Percentiles rank a stretch among this genome's conserved stretches.
Conservation (phyloP, 2,329 filamentous ascomycete genomes). For the Trichoderma atroviride region DNA sequence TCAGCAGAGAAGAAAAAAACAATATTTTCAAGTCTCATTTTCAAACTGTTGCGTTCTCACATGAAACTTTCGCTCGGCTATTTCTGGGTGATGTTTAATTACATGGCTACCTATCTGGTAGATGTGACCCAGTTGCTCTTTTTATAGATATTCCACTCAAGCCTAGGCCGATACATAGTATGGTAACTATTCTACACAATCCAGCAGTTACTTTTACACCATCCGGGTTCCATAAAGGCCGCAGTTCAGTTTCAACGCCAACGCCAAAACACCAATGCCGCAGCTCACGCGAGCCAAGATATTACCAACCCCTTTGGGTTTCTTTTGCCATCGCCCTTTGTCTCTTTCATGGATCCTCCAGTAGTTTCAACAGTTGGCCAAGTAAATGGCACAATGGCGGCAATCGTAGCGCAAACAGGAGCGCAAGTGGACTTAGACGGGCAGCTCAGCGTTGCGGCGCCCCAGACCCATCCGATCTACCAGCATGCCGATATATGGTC, state of each 20-base stretch:
- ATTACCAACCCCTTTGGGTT: background rate
- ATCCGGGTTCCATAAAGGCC: background rate
- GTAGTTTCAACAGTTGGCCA: background rate
- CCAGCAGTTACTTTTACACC: slow-evolving; percentile 9
- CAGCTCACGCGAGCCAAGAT: background rate
- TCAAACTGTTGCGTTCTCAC: slow-evolving; percentile 32
- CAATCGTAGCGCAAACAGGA: background rate
- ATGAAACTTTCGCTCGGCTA: background rate
- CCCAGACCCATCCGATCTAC: slow-evolving; percentile 72
- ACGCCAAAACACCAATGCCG: slow-evolving; percentile 15
- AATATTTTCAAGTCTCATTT: slow-evolving; percentile 1
- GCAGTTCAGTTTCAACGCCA: slow-evolving; percentile 21
- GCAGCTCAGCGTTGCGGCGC: slow-evolving; percentile 74
- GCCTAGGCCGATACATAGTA: slow-evolving; percentile 2
- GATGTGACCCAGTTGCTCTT: background rate
- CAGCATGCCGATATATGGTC: slow-evolving; percentile 77
- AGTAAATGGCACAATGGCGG: background rate
- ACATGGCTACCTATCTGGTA: background rate
- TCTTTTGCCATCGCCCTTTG: background rate
- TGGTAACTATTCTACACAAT: slow-evolving; percentile 3
- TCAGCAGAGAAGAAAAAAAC: background rate
- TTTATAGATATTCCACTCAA: background rate
- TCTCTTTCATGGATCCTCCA: background rate
- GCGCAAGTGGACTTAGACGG: slow-evolving; percentile 57
- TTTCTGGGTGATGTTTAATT: background rate